Base-by-base conservation (phyloP, 805 yeast genomes). In the Soucietia sequanensis region DNA sequence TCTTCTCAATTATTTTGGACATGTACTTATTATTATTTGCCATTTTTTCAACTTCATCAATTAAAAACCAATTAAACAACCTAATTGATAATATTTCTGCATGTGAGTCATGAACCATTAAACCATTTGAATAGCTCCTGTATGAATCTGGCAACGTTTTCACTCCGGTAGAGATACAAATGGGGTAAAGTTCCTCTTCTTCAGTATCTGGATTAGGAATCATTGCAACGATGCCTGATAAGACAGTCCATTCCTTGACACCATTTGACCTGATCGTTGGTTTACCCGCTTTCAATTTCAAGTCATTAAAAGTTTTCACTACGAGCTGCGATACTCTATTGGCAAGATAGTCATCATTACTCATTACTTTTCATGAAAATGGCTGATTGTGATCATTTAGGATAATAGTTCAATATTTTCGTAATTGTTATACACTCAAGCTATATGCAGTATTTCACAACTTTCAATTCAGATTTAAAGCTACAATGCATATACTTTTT, bases 51-150 rank as follows among this genome's bases (percentile, higher is more conserved):
- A 75, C 65, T 40, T 81, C 80, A 11, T 75, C 60, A 15, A 87
- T 37, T 14, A 86, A 43, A 34, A 65, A 72, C 44, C 74, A 57
- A 47, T 90, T 90, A 52, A 91, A 78, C 1, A 79, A 75, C 18
- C 98, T 60, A 0, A 90, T 38, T 0, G 84, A 76, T 11, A 93
- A 59, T 2, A 89, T 74, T 52, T 91, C 99, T 0, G 98, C 97
- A 62, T 91, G 99, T 55, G 81, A 67, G 56, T 91, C 98, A 50
- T 91, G 98, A 0, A 91, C 64, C 6, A 88, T 56, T 12, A 56
- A 52, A 0, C 98, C 97, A 0, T 63, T 37, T 2, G 75, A 62
- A 31, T 62, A 60, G 3, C 53, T 41, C 2, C 62, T 35, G 0
- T 83, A 55, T 1, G 44, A 53, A 46, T 81, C 76, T 1, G 97